Base-by-base conservation (phyloP, 768 basidiomycete genomes). In the Pluteus cervinus region DNA sequence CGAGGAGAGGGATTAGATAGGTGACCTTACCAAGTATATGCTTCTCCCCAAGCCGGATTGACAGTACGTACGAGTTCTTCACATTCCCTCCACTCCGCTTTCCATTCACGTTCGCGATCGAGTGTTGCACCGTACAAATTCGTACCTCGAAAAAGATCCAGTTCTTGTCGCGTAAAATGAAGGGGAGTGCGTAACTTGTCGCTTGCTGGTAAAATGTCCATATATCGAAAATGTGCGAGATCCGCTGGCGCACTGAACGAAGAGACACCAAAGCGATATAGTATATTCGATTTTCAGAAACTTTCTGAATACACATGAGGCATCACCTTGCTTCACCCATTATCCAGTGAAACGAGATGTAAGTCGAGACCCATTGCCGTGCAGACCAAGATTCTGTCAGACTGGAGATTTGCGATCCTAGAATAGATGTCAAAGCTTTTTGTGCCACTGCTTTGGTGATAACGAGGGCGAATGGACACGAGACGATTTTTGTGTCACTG, bases 71-170 rank as follows among this genome's bases (percentile, higher is more conserved):
- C 51, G 24, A 66, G 45, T n/a, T 47, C 47, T 6, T 43, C 65
- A 47, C 89, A 83, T 24, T 65, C 55, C 9, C 47, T 47, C 77
- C 79, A 86, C 52, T 92, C 87, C 0, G 48, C 45, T 37, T 61
- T 60, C 83, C 84, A 86, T 4, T 70, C 71, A 3, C 59, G 58
- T 44, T 69, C 57, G 1, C 89, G 75, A 44, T 91, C 84, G 9
- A 69, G 37, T 1, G 86, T 79, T 0, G 90, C 91, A 3, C 83
- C 79, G 45, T 78, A 77, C 3, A 98, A 52, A 55, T 93, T 93
- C 3, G 85, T 86, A 0, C 89, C 91, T 36, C 70, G 65, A 35
- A 96, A 71, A 7, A 79, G 54, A 14, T 75, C 68, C 12, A 80
- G 59, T 53, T 98, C 93, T 11, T 50, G 36, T 0, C 53, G 32